phyloP scores from a whole-genome alignment of 148 eudicot species.

The Camellia sinensis region DNA sequence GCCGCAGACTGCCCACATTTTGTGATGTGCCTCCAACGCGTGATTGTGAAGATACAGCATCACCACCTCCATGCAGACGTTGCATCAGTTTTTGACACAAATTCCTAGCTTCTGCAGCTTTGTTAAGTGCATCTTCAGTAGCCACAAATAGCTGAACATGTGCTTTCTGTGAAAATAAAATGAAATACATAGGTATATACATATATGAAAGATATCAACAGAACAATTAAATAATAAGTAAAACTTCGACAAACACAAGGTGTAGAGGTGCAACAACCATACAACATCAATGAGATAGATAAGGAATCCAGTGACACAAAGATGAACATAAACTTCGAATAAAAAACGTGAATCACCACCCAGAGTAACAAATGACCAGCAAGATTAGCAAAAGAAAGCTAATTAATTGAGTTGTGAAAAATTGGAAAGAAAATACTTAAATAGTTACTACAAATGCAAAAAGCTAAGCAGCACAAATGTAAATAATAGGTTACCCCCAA shows the following conservation, averaged over 20 bases:
- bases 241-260: no score
- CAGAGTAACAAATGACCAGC: not conserved
- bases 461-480: not conserved
- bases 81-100: constrained; percentile 66
- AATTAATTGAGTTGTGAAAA: not conserved
- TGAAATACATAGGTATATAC: no score
- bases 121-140: constrained; percentile 94
- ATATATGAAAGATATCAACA: not conserved
- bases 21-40: constrained; percentile 66
- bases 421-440: not conserved
- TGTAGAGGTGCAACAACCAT: not conserved
- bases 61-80: constrained; percentile 85
- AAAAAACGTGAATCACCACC: not conserved
- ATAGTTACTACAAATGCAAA: not conserved
- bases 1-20: constrained; percentile 83
- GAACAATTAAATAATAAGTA: not conserved
- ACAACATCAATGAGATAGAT: not conserved
- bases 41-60: constrained; percentile 48
- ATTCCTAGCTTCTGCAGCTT: constrained; percentile 87
- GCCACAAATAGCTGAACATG: constrained; percentile 99
- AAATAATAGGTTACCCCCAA: not conserved
- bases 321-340: not conserved
- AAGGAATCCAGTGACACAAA: not conserved
- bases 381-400: not conserved
- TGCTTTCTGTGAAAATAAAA: constrained; percentile 63